phyloP scores from a whole-genome alignment of 2,329 filamentous ascomycete genomes.

The Alternaria gaisen region DNA sequence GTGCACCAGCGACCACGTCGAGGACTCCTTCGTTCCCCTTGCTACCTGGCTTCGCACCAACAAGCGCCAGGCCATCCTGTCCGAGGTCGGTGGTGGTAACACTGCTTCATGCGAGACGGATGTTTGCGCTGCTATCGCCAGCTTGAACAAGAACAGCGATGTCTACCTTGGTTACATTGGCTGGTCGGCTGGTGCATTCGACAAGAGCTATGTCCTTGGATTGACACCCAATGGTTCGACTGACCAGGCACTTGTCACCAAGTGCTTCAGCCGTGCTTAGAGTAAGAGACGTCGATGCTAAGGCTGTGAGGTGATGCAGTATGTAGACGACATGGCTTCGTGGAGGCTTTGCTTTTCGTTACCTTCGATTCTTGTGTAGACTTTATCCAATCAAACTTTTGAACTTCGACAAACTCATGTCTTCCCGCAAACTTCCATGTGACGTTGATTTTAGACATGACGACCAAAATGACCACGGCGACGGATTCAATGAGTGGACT shows the following conservation, averaged over 20 bases:
- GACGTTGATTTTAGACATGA: not conserved
- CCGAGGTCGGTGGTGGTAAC: slow-evolving; percentile 55
- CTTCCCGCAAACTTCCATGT: no score
- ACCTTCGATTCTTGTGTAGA: slow-evolving; percentile 2
- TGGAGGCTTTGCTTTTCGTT: not conserved
- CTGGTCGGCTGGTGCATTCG: slow-evolving; percentile 45
- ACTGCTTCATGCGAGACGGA: slow-evolving; percentile 45
- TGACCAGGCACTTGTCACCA: not conserved
- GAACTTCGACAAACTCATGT: not conserved
- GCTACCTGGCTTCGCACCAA: slow-evolving; percentile 51
- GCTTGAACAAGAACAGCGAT: slow-evolving; percentile 43
- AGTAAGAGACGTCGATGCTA: not conserved
- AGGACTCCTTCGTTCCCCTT: slow-evolving; percentile 46
- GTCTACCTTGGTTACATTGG: slow-evolving; percentile 43
- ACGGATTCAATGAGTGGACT: not conserved
- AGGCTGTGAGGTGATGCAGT: not conserved
- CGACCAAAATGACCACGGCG: fast-evolving
- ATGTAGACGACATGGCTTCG: not conserved
- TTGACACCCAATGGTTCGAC: slow-evolving; percentile 27
- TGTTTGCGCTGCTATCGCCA: slow-evolving; percentile 46
- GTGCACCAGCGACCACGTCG: slow-evolving; percentile 40
- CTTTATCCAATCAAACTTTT: slow-evolving; percentile 1
- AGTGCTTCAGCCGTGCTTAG: slow-evolving; percentile 4
- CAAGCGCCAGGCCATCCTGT: slow-evolving; percentile 51
- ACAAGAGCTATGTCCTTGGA: slow-evolving; percentile 34